Base-by-base conservation (phyloP, 192 early-diverging fungal species). In the Spizellomyces sp. region DNA sequence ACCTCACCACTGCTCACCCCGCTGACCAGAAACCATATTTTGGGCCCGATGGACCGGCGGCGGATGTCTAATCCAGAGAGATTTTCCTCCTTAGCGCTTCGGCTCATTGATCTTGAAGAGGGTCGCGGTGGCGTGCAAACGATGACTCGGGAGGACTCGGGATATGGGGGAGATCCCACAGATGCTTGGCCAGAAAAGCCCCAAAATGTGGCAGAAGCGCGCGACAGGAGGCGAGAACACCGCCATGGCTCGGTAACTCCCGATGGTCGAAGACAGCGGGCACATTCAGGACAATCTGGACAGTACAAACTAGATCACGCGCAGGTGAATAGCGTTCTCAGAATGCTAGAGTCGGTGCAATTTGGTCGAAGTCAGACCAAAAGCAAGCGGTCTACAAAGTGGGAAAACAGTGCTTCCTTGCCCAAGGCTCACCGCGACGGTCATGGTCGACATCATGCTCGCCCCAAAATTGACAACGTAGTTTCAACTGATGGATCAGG, bases 41-140 rank as follows among this genome's bases (percentile, higher is more conserved):
- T 70, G 4, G 59, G 44, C 22, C 50, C 59, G 2, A 60, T 70
- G 58, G 59, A 70, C 22, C 58, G 58, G 15, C 61, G 70, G 12
- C 70, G 70, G 1, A 72, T 72, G 70, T 72, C 70, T n/a, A 72
- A 72, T 43, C 70, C 70, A 27, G 70, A 72, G 52, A 36, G 70
- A 6, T 19, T 45, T 22, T 47, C 58, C 17, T 44, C 36, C 19
- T 45, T 60, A 12, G 12, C 45, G 27, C n/a, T 44, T 12, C 69
- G 69, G n/a, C 9, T 27, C 9, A 17, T 17, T 19, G 69, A 70
- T 48, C 7, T 70, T 47, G 59, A 70, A 10, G 44, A 17, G 19
- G 69, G 36, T 7, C 22, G n/a, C 22, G 7, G 54, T 6, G n/a
- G n/a, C n/a, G n/a, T 22, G n/a, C 22, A 56, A 19, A 6, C 54